Conservation (phyloP, 306 rosid genomes). For the Rubus idaeus region DNA sequence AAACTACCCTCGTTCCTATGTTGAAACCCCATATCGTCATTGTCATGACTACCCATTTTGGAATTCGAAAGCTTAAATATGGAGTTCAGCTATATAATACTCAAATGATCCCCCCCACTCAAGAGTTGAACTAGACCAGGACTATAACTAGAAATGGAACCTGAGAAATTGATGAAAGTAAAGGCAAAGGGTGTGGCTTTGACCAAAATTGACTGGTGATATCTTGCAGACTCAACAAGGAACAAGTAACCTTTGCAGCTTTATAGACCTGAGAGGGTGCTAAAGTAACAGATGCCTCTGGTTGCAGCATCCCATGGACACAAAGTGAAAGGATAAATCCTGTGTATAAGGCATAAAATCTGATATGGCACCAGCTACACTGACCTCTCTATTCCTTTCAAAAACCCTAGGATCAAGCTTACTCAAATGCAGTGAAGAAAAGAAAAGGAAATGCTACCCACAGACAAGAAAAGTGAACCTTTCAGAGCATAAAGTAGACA, state of each 20-base stretch:
- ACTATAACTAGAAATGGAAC: conserved; percentile 23
- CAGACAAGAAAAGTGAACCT: conserved; percentile 87
- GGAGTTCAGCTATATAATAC: conserved; percentile 24
- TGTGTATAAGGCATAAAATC: conserved; percentile 61
- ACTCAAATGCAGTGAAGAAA: conserved; percentile 36
- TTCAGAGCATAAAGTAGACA: conserved; percentile 93
- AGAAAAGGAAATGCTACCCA: conserved; percentile 32
- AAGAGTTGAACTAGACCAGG: conserved; percentile 34
- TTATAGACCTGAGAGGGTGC: conserved; percentile 64
- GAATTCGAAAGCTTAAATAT: conserved; percentile 35
- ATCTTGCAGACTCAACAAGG: conserved; percentile 90
- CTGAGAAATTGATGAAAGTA: conserved; percentile 39
- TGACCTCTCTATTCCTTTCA: conserved; percentile 34
- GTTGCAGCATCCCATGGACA: conserved; percentile 53
- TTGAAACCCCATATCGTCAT: conserved; percentile 64
- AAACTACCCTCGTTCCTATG: conserved; percentile 50
- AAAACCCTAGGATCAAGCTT: conserved; percentile 61
- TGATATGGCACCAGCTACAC: conserved; percentile 39
- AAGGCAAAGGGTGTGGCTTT: conserved; percentile 65
- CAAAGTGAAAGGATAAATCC: conserved; percentile 53
- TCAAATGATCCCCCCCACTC: conserved; percentile 33
- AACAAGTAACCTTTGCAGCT: conserved; percentile 82
- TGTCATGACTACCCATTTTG: conserved; percentile 72
- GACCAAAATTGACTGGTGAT: conserved; percentile 68
- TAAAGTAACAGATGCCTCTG: conserved; percentile 79